Percentiles rank a stretch among this genome's conserved stretches.
These are phyloP conservation scores for Acer yangbiense DNA, from an alignment of 345 rosid genomes.

Conservation along the genomic window DNA sequence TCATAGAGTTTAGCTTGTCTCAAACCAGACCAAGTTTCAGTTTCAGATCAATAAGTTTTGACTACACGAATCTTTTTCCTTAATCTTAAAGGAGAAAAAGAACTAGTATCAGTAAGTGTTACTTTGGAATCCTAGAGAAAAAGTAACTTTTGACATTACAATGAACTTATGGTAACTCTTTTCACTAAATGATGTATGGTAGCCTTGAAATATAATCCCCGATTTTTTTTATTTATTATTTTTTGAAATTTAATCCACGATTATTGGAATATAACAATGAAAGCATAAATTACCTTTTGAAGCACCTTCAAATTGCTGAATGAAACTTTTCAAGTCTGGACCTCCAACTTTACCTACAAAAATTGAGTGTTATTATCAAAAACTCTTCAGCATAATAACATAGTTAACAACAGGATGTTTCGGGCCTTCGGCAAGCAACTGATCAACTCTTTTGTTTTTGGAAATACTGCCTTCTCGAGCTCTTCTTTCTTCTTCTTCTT, in stretches of 20 bases:
- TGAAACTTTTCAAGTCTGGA: conserved; percentile 86
- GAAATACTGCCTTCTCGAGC: conserved; percentile 59
- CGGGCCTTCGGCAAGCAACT: conserved; percentile 35
- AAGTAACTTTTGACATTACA: background rate
- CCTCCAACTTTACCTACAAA: conserved; percentile 69
- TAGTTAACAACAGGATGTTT: conserved; percentile 5
- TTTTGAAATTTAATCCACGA: no score
- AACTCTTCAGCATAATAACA: conserved; percentile 6
- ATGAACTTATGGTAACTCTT: conserved; percentile 11
- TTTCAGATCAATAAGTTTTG: background rate
- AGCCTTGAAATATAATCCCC: background rate
- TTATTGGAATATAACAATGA: background rate
- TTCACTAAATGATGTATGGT: conserved; percentile 9
- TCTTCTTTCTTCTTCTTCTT: conserved; percentile 66
- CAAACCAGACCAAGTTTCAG: background rate
- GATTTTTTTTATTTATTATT: no score
- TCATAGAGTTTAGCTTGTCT: background rate
- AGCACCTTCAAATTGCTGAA: conserved; percentile 68
- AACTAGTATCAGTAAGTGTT: background rate
- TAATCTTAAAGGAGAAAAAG: background rate
- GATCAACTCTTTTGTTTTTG: no score
- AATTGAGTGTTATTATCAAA: conserved; percentile 9
- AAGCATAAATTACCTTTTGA: conserved; percentile 52
- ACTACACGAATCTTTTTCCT: background rate
- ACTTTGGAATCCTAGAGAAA: background rate